Evolutionary conservation across 2,329 filamentous ascomycete genomes (phyloP).

Genomic region (Chaetomium sp.): DNA sequence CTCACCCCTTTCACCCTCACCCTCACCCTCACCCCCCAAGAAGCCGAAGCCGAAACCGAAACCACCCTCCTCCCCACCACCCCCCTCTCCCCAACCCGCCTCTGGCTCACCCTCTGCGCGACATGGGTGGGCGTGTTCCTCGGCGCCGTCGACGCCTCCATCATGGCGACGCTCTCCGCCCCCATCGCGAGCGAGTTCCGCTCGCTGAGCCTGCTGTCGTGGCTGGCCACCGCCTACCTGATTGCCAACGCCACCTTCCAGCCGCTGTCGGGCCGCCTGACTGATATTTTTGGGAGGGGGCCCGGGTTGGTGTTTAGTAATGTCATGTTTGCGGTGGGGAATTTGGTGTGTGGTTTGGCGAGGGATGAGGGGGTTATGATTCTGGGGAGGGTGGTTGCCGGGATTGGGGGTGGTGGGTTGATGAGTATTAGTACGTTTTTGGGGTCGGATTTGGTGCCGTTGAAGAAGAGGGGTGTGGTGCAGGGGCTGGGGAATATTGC

Average conservation of each 20-base stretch:
- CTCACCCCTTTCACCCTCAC: too few relatives aligned
- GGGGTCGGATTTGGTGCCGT: slow-evolving; percentile 69
- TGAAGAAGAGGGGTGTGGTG: slow-evolving; percentile 74
- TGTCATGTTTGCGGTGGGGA: slow-evolving; percentile 76
- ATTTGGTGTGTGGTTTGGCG: slow-evolving; percentile 79
- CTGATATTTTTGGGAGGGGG: slow-evolving; percentile 83
- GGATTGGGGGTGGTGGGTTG: slow-evolving; percentile 78
- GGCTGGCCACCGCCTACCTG: slow-evolving; percentile 85
- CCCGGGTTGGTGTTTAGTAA: slow-evolving; percentile 80
- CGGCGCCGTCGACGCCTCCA: slow-evolving; percentile 71
- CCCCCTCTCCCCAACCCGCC: slow-evolving; percentile 50
- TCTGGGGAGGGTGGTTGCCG: slow-evolving; percentile 74
- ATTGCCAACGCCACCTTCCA: slow-evolving; percentile 87
- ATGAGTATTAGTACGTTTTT: slow-evolving; percentile 76
- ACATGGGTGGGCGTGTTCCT: slow-evolving; percentile 65
- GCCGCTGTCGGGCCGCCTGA: slow-evolving; percentile 80
- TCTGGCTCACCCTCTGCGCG: slow-evolving; percentile 58
- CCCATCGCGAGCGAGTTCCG: slow-evolving; percentile 83
- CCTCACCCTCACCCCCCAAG: background rate
- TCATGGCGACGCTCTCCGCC: slow-evolving; percentile 81
- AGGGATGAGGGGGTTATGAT: slow-evolving; percentile 69
- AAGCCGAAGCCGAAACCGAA: slow-evolving; percentile 37
- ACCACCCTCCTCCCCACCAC: slow-evolving; percentile 41
- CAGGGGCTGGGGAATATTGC: slow-evolving; percentile 85
- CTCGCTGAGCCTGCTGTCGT: slow-evolving; percentile 79